Conservation (phyloP, 2,329 filamentous ascomycete genomes). For the Hypoxylon sp. region DNA sequence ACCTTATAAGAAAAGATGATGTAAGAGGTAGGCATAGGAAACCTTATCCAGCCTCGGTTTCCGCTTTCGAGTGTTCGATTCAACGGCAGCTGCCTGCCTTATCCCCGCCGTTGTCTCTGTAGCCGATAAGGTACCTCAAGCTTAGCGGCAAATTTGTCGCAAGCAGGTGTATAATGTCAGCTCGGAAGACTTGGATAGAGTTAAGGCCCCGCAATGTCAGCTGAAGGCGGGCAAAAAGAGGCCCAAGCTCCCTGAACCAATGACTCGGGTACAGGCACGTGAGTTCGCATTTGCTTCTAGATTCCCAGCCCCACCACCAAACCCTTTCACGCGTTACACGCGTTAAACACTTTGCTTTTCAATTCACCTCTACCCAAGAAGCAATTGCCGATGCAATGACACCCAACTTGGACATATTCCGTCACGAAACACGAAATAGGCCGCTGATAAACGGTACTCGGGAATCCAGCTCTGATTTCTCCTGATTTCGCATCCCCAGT, state of each 20-base stretch:
- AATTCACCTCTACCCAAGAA: neutral
- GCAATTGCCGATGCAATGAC: neutral
- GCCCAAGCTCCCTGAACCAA: slow-evolving; percentile 24
- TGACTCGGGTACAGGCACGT: slow-evolving; percentile 41
- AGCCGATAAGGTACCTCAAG: slow-evolving; percentile 9
- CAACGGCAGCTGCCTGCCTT: slow-evolving; percentile 11
- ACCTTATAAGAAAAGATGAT: slow-evolving; percentile 23
- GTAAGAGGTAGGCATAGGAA: slow-evolving; percentile 31
- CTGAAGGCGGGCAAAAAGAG: slow-evolving; percentile 18
- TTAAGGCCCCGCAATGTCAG: slow-evolving; percentile 33
- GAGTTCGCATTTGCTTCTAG: slow-evolving; percentile 46
- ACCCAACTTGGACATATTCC: neutral
- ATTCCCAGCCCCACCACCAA: slow-evolving; percentile 23
- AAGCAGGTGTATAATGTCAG: slow-evolving; percentile 6
- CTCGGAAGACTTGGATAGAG: slow-evolving; percentile 5
- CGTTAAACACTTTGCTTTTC: slow-evolving; percentile 24
- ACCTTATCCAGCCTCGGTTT: slow-evolving; percentile 24
- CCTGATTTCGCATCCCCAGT: neutral
- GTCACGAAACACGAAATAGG: neutral
- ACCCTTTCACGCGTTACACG: slow-evolving; percentile 36
- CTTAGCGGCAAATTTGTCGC: slow-evolving; percentile 5
- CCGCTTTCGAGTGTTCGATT: slow-evolving; percentile 27
- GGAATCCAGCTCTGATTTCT: neutral
- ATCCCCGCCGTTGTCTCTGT: slow-evolving; percentile 14
- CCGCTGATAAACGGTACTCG: neutral